Evolutionary conservation across 176 grass and related monocot species (phyloP).

Genomic region (Aegilops longissima): DNA sequence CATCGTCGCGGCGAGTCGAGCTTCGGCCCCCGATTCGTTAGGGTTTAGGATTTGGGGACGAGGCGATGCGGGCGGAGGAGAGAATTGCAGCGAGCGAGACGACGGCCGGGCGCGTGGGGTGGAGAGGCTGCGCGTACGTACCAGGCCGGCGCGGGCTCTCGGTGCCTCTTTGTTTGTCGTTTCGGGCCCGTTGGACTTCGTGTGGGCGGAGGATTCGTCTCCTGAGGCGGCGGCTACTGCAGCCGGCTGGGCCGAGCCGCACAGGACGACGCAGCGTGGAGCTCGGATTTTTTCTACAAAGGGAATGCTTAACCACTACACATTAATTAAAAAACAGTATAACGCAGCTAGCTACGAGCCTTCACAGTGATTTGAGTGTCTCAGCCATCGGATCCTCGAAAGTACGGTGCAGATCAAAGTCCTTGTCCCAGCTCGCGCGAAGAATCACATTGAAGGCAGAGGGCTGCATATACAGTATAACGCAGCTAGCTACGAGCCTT

Average conservation of each 20-base stretch:
- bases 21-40: conserved; percentile 4
- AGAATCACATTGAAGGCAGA: too few species aligned
- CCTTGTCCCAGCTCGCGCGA: too few species aligned
- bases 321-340: too few species aligned
- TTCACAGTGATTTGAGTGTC: too few species aligned
- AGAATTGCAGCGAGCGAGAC: conserved; percentile 4
- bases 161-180: not conserved
- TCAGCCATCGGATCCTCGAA: too few species aligned
- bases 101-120: not conserved
- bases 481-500: too few species aligned
- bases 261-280: too few species aligned
- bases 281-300: too few species aligned
- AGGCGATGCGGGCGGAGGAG: not conserved
- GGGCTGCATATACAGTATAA: too few species aligned
- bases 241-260: not conserved
- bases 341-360: too few species aligned
- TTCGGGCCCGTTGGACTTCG: not conserved
- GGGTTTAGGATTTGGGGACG: conserved; percentile 25
- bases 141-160: not conserved
- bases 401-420: too few species aligned
- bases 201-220: not conserved
- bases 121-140: not conserved
- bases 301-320: too few species aligned
- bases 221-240: not conserved
- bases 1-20: conserved; percentile 5